Evolutionary conservation across 2,329 filamentous ascomycete species (phyloP).

Genomic region (Neocatenulostroma microsporum): DNA sequence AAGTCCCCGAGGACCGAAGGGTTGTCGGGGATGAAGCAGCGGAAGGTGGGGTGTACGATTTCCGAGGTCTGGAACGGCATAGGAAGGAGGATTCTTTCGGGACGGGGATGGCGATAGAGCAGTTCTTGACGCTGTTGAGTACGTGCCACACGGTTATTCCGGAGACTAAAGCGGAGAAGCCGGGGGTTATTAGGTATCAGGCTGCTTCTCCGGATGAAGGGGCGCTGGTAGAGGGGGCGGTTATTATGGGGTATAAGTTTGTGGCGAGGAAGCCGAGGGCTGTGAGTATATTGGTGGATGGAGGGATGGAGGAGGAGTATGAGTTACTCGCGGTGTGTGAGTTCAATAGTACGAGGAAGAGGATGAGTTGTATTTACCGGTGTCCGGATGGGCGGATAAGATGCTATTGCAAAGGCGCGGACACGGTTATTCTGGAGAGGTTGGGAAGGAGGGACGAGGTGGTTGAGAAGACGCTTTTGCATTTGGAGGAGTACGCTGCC

Average conservation of each 20-base stretch:
- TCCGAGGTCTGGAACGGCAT: slow-evolving; percentile 66
- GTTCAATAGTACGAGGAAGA: slow-evolving; percentile 95
- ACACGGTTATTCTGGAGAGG: slow-evolving; percentile 94
- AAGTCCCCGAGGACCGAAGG: slow-evolving; percentile 82
- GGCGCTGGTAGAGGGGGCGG: slow-evolving; percentile 87
- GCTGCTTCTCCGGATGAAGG: slow-evolving; percentile 96
- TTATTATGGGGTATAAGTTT: slow-evolving; percentile 79
- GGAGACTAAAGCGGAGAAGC: slow-evolving; percentile 70
- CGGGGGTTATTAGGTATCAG: slow-evolving; percentile 87
- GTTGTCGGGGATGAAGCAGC: slow-evolving; percentile 66
- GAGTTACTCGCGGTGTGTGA: slow-evolving; percentile 92
- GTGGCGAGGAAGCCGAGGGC: slow-evolving; percentile 80
- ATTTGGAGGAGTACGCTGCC: slow-evolving; percentile 97
- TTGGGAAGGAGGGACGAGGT: slow-evolving; percentile 70
- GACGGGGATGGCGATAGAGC: slow-evolving; percentile 57
- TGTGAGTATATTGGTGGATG: slow-evolving; percentile 73
- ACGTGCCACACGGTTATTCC: slow-evolving; percentile 98
- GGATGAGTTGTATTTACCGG: slow-evolving; percentile 96
- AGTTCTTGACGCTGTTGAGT: slow-evolving; percentile 78
- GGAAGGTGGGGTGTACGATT: slow-evolving; percentile 71
- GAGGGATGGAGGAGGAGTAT: slow-evolving; percentile 65
- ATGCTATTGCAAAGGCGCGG: slow-evolving; percentile 91
- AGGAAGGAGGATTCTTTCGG: slow-evolving; percentile 45
- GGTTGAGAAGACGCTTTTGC: slow-evolving; percentile 81
- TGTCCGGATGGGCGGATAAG: slow-evolving; percentile 93